phyloP scores from a whole-genome alignment of 2,329 filamentous ascomycete genomes.

The Scedosporium aurantiacum region DNA sequence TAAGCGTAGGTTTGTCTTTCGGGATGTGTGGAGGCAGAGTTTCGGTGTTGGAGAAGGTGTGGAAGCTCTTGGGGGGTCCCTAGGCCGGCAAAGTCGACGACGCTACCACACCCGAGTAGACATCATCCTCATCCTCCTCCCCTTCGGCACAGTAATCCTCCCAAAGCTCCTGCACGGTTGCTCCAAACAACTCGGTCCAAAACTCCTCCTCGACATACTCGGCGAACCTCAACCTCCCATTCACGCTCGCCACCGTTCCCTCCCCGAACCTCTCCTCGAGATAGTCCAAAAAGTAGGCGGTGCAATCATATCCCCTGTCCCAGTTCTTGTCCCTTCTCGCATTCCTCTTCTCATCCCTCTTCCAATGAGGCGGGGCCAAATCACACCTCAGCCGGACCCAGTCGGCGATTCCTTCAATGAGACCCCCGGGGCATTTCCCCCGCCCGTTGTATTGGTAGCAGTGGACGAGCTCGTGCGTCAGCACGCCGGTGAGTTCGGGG shows the following conservation, averaged over 20 bases:
- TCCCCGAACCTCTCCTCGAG: slow-evolving; percentile 56
- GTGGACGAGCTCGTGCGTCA: slow-evolving; percentile 90
- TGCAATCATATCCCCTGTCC: slow-evolving; percentile 85
- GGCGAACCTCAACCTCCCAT: slow-evolving; percentile 53
- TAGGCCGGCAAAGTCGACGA: too few species aligned
- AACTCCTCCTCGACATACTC: slow-evolving; percentile 55
- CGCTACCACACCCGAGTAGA: background rate
- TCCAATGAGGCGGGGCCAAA: slow-evolving; percentile 77
- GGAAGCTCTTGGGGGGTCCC: too few species aligned
- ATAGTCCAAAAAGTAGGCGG: slow-evolving; percentile 83
- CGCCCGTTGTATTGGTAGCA: slow-evolving; percentile 74
- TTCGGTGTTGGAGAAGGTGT: too few species aligned
- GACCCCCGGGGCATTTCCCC: slow-evolving; percentile 54
- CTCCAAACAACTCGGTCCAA: slow-evolving; percentile 58
- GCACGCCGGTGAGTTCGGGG: slow-evolving; percentile 66
- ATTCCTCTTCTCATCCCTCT: slow-evolving; percentile 27
- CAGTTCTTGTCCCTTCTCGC: slow-evolving; percentile 45
- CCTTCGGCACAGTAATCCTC: slow-evolving; percentile 47
- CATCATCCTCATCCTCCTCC: background rate
- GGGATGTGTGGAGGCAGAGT: too few species aligned
- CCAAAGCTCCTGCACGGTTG: slow-evolving; percentile 60
- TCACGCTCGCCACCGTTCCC: slow-evolving; percentile 50
- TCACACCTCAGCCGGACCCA: slow-evolving; percentile 72
- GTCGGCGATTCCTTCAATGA: slow-evolving; percentile 88
- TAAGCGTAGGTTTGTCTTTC: too few species aligned